phyloP scores from a whole-genome alignment of 805 yeast species.

The Kodamaea neixiangensis region DNA sequence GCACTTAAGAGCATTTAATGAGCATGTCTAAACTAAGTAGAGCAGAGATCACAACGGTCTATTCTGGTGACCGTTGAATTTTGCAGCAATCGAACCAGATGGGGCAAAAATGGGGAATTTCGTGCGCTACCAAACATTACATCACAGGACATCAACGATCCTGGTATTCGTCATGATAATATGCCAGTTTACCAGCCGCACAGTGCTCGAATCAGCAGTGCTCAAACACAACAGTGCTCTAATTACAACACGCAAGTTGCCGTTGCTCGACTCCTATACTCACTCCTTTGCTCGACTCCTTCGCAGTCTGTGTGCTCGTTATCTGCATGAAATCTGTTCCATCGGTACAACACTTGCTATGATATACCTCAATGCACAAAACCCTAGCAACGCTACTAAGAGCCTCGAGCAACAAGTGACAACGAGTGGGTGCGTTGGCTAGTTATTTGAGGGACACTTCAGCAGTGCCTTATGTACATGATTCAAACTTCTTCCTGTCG shows the following conservation, averaged over 20 bases:
- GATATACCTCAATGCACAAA: neutral
- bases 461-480: too few species aligned
- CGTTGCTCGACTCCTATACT: neutral
- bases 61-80: too few species aligned
- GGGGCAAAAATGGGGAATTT: neutral
- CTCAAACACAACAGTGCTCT: neutral
- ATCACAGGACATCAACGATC: neutral
- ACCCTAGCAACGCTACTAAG: neutral
- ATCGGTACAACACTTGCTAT: neutral
- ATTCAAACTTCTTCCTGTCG: too few species aligned
- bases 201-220: neutral
- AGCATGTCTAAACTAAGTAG: too few species aligned
- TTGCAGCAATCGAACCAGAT: neutral
- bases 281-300: neutral
- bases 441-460: too few species aligned
- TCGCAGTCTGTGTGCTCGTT: neutral
- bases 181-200: neutral
- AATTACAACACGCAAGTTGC: too few species aligned
- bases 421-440: too few species aligned
- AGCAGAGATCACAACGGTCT: too few species aligned
- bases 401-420: neutral
- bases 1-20: too few species aligned
- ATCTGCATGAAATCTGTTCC: neutral
- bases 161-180: neutral
- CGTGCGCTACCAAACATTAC: neutral